A percentile compares a stretch with the other conserved stretches of the same genome.
Evolutionary conservation across 352 stramenopile species (phyloP).

Genomic region (Globisporangium cederbergense): DNA sequence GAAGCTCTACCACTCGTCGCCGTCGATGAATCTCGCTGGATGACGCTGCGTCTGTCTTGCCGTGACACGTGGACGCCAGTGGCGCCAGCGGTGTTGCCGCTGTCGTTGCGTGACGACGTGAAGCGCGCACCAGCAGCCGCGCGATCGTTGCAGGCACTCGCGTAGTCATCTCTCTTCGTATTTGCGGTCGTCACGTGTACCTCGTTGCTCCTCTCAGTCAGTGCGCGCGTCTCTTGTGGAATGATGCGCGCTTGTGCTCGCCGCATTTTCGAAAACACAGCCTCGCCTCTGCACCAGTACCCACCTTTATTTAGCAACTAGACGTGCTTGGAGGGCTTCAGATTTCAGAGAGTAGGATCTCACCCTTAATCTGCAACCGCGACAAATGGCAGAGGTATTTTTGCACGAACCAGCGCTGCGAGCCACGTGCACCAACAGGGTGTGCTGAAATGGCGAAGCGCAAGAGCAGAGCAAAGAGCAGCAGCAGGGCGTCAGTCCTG

Average conservation of each 20-base stretch:
- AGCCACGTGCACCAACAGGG: too few relatives aligned
- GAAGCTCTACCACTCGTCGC: background rate
- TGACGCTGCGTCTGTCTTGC: background rate
- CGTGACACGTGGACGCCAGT: background rate
- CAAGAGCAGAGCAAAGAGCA: too few relatives aligned
- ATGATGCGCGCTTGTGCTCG: background rate
- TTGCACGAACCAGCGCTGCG: background rate
- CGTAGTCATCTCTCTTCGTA: background rate
- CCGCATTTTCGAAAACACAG: constrained; percentile 1
- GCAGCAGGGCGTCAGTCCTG: too few relatives aligned
- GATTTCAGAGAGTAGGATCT: background rate
- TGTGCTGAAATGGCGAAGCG: too few relatives aligned
- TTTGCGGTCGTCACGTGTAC: background rate
- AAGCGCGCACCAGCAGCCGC: background rate
- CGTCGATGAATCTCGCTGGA: background rate
- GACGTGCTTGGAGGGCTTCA: background rate
- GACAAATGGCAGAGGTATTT: background rate
- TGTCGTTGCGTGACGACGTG: background rate
- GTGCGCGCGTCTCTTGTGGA: constrained; percentile 2
- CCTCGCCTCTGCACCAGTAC: constrained; percentile 2
- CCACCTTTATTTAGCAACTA: constrained; percentile 9
- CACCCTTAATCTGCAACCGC: background rate
- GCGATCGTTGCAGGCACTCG: background rate
- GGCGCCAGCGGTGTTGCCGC: too few relatives aligned
- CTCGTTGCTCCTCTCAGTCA: background rate